phyloP scores from a whole-genome alignment of 2,329 filamentous ascomycete genomes.

The Penicillium brevicompactum region DNA sequence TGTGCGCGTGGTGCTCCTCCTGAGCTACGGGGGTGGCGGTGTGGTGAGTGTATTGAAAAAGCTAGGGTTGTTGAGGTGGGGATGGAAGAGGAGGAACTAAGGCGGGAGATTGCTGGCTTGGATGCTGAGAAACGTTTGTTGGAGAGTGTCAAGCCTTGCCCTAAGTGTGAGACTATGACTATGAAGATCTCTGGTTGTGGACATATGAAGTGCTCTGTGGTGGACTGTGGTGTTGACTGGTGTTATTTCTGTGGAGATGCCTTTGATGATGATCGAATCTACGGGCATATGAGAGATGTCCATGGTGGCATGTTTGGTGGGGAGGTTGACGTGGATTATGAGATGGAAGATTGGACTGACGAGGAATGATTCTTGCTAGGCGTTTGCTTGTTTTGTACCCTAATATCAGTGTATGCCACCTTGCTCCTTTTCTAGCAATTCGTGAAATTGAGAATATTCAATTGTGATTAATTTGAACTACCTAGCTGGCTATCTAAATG shows the following conservation, averaged over 20 bases:
- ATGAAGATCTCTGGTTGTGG: conserved; percentile 43
- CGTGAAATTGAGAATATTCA: not conserved
- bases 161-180: conserved; percentile 40
- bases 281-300: conserved; percentile 12
- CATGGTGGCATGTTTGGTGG: conserved; percentile 29
- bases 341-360: not conserved
- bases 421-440: not conserved
- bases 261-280: conserved; percentile 6
- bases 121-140: not conserved
- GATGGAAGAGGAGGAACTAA: not conserved
- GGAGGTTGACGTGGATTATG: conserved; percentile 21
- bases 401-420: no score
- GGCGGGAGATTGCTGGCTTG: not conserved
- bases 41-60: conserved; percentile 41
- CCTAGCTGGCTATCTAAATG: not conserved
- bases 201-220: conserved; percentile 42
- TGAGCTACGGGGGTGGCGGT: conserved; percentile 44
- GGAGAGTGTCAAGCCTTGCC: conserved; percentile 34
- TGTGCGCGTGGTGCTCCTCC: conserved; percentile 47
- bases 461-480: conserved; percentile 3
- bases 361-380: not conserved
- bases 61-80: not conserved
- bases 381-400: not conserved
- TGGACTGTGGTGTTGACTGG: conserved; percentile 15
- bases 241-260: conserved; percentile 21